phyloP scores from a whole-genome alignment of 2,329 filamentous ascomycete species.

The Hypoxylon sp. region DNA sequence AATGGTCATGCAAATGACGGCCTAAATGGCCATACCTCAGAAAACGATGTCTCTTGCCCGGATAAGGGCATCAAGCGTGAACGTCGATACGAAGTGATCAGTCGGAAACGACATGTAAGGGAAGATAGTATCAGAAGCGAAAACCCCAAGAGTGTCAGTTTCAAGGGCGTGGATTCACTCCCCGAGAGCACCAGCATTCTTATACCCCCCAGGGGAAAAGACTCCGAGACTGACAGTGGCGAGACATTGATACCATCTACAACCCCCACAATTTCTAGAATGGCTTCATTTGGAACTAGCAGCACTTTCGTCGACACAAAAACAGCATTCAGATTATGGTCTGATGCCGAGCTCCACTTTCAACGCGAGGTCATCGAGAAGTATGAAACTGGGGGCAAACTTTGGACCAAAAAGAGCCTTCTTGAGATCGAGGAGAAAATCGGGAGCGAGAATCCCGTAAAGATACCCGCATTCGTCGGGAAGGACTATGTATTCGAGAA shows the following conservation, averaged over 20 bases:
- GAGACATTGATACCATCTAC: neutral
- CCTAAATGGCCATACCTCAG: neutral
- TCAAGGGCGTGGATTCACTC: neutral
- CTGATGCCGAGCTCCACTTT: slow-evolving; percentile 28
- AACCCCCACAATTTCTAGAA: neutral
- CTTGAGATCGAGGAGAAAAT: slow-evolving; percentile 22
- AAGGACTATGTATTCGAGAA: slow-evolving; percentile 8
- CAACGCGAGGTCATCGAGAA: slow-evolving; percentile 39
- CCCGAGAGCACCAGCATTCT: neutral
- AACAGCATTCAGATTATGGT: slow-evolving; percentile 15
- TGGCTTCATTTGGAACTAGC: neutral
- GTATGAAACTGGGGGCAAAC: slow-evolving; percentile 25
- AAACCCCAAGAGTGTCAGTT: neutral
- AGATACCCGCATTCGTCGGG: slow-evolving; percentile 22
- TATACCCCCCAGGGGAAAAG: neutral
- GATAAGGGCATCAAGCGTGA: no score
- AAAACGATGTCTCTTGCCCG: neutral
- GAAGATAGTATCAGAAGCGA: neutral
- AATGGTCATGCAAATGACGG: neutral
- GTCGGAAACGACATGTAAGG: neutral
- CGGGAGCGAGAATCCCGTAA: neutral
- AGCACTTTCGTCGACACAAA: neutral
- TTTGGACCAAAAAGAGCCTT: slow-evolving; percentile 37
- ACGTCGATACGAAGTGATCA: neutral
- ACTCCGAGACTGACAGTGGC: neutral